These are phyloP conservation scores for Chloranthus sessilifolius DNA, from an alignment of 164 flowering plant genomes.

Conservation along the genomic window DNA sequence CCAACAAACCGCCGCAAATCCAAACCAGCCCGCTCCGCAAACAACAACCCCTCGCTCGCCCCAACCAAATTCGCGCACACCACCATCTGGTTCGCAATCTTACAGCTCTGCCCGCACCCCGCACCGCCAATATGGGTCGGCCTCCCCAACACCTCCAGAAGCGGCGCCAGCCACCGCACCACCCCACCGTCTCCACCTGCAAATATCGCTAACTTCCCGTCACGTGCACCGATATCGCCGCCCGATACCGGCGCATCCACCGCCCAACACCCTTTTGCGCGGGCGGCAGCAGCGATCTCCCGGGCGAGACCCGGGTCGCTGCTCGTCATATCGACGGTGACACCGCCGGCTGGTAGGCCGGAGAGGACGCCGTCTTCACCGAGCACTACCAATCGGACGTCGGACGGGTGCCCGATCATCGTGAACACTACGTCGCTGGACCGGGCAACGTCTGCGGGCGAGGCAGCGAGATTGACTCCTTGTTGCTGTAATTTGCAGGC, in stretches of 20 bases:
- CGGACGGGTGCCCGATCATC: constrained; percentile 74
- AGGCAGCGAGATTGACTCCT: constrained; percentile 47
- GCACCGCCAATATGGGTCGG: constrained; percentile 50
- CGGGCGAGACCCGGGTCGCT: constrained; percentile 52
- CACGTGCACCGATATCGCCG: constrained; percentile 63
- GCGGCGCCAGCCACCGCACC: constrained; percentile 50
- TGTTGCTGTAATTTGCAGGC: constrained; percentile 34
- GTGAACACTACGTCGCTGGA: constrained; percentile 64
- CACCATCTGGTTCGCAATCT: constrained; percentile 68
- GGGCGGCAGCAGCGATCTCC: constrained; percentile 38
- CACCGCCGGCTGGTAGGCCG: constrained; percentile 30
- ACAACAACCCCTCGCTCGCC: constrained; percentile 65
- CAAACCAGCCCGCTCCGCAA: constrained; percentile 57
- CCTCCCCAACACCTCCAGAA: constrained; percentile 50
- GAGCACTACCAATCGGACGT: constrained; percentile 49
- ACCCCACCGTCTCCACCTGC: constrained; percentile 55
- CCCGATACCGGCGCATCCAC: constrained; percentile 84
- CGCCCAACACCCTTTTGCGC: constrained; percentile 40
- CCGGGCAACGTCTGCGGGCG: constrained; percentile 39
- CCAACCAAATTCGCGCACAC: constrained; percentile 61
- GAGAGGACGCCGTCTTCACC: constrained; percentile 28
- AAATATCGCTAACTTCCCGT: constrained; percentile 59
- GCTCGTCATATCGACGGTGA: constrained; percentile 61
- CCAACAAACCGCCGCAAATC: constrained; percentile 42
- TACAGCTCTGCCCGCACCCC: constrained; percentile 69